These are phyloP conservation scores for Cucumis cinereus DNA, from an alignment of 306 rosid genomes.

Conservation along the genomic window DNA sequence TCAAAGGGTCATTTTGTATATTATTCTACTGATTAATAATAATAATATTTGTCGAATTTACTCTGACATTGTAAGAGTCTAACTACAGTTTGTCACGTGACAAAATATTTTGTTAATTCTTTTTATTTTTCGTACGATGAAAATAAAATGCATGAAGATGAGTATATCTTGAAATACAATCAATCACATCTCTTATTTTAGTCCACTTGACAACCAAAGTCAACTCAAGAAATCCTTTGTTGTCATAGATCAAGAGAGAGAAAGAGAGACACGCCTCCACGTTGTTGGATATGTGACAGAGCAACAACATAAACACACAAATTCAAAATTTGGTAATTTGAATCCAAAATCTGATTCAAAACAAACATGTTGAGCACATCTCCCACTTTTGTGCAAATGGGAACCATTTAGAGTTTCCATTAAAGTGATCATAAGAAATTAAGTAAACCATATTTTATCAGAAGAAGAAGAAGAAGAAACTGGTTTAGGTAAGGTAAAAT, in stretches of 20 bases:
- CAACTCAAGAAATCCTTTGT: not conserved
- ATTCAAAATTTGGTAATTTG: not conserved
- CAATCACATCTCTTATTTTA: not conserved
- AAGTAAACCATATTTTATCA: not conserved
- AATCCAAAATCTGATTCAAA: not conserved
- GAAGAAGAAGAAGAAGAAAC: not conserved
- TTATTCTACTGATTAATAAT: too few relatives aligned
- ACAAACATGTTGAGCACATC: not conserved
- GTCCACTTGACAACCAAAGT: not conserved
- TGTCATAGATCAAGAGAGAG: not conserved
- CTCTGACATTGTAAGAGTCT: too few relatives aligned
- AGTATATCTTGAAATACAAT: too few relatives aligned
- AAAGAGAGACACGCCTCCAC: not conserved
- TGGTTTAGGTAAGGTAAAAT: slow-evolving; percentile 8
- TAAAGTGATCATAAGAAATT: not conserved
- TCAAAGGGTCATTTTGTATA: too few relatives aligned
- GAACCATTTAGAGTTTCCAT: not conserved
- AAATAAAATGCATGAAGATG: too few relatives aligned
- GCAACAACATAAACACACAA: not conserved
- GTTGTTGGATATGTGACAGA: not conserved
- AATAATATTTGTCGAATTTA: too few relatives aligned
- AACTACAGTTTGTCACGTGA: too few relatives aligned
- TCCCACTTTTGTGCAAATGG: not conserved
- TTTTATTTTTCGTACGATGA: too few relatives aligned
- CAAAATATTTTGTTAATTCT: too few relatives aligned